Evolutionary conservation across 108 stramenopile genomes (phyloP), one percentile per base, ranked within the genome.

Genomic region (Pseudonitzschia pungens): DNA sequence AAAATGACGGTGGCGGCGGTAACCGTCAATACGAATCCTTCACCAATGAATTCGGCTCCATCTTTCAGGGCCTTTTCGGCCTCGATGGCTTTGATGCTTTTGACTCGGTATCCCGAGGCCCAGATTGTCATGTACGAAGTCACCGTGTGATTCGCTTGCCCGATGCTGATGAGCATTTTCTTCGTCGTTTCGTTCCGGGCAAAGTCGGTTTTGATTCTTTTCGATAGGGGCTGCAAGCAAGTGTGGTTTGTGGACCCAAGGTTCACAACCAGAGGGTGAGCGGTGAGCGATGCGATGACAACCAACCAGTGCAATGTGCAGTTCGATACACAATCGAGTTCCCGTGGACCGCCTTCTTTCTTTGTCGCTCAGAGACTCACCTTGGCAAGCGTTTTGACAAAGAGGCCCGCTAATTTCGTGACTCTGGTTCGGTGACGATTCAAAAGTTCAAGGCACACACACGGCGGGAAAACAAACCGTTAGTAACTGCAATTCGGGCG

Each of bases 71-170:
- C 93, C 58, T 82, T 82, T 33, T 85, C 82, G 27, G 89, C 82
- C 66, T 92, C 91, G 42, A 95, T 65, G 36, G 81, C 76, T 42
- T 74, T 84, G 42, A 95, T 92, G 22, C 67, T 74, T 59, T 88
- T 81, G 3, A 95, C 91, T 58, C 76, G 81, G 74, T 89, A 92
- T 27, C 93, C 93, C 29, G 86, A 81, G 14, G 86, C 85, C 91
- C 91, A 92, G 67, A 95, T 95, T 58, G 90, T 88, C 91, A 95
- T 91, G 57, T 90, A 77, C 24, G 88, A 86, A 6, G 91, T 81
- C 6, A 92, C 22, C 21, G 76, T 64, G 72, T 95, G 91, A 54
- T 79, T 77, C 12, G 76, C 69, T 81, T 92, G 93, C n/a, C 93
- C 93, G 41, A 95, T 85, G 55, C 77, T 76, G 41, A 92, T 76